Evolutionary conservation across 192 early-diverging fungal species (phyloP), one percentile per base, ranked within the genome.

Genomic region (Backusella liffmaniae): DNA sequence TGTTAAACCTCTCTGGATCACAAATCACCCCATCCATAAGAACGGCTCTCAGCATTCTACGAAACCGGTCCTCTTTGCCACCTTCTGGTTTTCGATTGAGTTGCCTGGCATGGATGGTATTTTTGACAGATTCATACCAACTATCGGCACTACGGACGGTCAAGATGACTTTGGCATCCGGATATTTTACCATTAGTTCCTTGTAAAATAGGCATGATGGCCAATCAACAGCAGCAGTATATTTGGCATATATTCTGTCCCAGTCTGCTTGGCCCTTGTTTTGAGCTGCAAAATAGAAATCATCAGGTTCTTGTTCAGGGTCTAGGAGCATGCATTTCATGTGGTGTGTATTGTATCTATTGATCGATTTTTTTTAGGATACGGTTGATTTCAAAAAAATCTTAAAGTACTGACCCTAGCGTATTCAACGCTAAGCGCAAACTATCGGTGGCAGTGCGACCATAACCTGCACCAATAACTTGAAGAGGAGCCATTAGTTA

Each of bases 291-390:
- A 15, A 23, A 5, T 76, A 15, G 8, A 29, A 26, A 12, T 30
- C 26, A 66, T 66, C 62, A 23, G 62, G 62, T 21, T 76, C 75
- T 29, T 68, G 34, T 7, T 6, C 42, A 10, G 46, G 51, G 15
- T 76, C 75, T n/a, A 1, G 29, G 13, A 76, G 34, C 8, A 75
- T 46, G 21, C 21, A 26, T 16, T 49, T 5, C 74, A 75, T 75
- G 35, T 75, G 74, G 32, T 75, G 74, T 32, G 66, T 66, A 26
- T 66, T 41, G 16, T 75, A 75, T 26, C 74, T 75, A 39, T 65
- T 32, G 30, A 32, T 32, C 26, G n/a, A 26, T 26, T 26, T 32
- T 32, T 32, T 32, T 32, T 2, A 32, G 30, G 30, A 32, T 2
- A 32, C 1, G 30, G 30, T 2, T 32, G 30, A 32, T 32, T 1